Evolutionary conservation across 139 green algal genomes (phyloP).

Genomic region (Picochlorum sp.): DNA sequence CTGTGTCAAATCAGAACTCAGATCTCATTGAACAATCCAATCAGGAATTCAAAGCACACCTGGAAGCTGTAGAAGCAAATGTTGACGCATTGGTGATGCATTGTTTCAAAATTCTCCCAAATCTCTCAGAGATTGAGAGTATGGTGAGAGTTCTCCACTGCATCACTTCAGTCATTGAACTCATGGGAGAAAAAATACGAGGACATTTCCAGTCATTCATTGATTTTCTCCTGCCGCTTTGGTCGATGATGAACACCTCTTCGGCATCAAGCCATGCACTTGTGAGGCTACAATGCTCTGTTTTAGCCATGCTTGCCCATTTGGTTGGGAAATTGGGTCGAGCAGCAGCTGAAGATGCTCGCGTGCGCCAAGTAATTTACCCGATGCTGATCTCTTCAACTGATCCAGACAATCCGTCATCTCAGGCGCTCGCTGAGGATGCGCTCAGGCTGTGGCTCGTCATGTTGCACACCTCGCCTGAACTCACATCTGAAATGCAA

Average conservation of each 20-base stretch:
- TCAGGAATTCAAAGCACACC: conserved; percentile 18
- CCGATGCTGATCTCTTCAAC: conserved; percentile 54
- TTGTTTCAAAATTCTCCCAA: conserved; percentile 47
- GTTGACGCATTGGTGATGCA: conserved; percentile 29
- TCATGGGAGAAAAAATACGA: conserved; percentile 43
- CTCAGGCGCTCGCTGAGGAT: conserved; percentile 56
- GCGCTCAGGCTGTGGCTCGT: conserved; percentile 29
- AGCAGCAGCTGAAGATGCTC: conserved; percentile 30
- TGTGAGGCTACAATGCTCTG: conserved; percentile 50
- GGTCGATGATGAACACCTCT: not conserved
- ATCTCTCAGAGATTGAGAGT: conserved; percentile 59
- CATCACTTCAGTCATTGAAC: conserved; percentile 56
- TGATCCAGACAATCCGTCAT: conserved; percentile 27
- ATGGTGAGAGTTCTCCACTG: conserved; percentile 69
- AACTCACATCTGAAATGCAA: conserved; percentile 33
- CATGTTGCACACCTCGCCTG: conserved; percentile 13
- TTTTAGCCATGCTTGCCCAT: conserved; percentile 64
- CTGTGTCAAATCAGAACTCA: not conserved
- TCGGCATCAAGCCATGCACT: conserved; percentile 23
- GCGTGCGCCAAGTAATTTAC: conserved; percentile 47
- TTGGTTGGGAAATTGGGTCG: conserved; percentile 48
- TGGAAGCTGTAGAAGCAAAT: conserved; percentile 23
- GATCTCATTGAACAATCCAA: conserved; percentile 5
- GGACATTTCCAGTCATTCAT: conserved; percentile 54
- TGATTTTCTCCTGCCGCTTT: conserved; percentile 44